Evolutionary conservation across 768 basidiomycete species (phyloP), one percentile per base, ranked within the genome.

Genomic region (Collybia sp.): DNA sequence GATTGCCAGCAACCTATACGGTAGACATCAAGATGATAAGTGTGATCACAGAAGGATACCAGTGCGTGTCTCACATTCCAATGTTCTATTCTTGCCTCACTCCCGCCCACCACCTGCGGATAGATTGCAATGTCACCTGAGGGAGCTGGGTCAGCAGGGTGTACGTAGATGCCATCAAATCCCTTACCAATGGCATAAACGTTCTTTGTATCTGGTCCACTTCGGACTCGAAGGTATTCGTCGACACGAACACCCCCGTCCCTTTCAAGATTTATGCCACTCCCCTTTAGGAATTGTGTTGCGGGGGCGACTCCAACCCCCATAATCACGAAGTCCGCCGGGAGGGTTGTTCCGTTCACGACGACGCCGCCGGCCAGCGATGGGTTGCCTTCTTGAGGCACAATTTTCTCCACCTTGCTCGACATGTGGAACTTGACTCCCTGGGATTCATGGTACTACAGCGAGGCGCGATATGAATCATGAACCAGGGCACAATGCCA

Each of bases 231-330:
- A 47, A 94, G 62, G 45, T 77, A 79, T 55, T 87, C 77, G 59
- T 93, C 87, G 12, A 93, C 90, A 42, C 74, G 76, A 53, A 95
- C 69, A 31, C 87, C 83, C 10, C 85, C 85, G 54, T 88, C 85
- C 54, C 75, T 81, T 66, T 92, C 87, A 2, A 93, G 61, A 45
- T 73, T 65, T 50, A 86, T 73, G 10, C 79, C 79, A 53, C 81
- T 85, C n/a, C 71, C 76, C 58, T 84, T 84, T 52, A 93, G 64
- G 68, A 84, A 90, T 30, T 80, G 69, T 0, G 93, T 93, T 1
- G 89, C 88, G 32, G 92, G 93, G 2, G 73, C 72, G 16, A 92
- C 92, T 46, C 93, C 93, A 13, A 90, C 87, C 25, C 86, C 93
- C 81, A 93, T 83, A 48, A 94, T 70, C 53, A 94, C 73, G 48